Percentiles rank a stretch among this genome's conserved stretches.
Evolutionary conservation across 768 basidiomycete species (phyloP).

Genomic region (Tricholoma flavovirens): DNA sequence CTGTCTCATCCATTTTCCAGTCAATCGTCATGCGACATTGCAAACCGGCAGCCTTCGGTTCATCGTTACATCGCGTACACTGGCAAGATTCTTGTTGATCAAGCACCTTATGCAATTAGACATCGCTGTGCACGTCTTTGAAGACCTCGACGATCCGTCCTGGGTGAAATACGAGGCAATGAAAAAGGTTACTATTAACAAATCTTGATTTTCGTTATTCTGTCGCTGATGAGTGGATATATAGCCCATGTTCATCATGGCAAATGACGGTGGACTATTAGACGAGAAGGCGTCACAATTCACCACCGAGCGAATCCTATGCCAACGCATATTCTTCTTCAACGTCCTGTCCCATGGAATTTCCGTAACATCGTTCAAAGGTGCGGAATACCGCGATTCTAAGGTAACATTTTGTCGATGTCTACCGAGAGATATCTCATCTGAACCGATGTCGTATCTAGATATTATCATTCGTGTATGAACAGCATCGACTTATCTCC

Average conservation of each 20-base stretch:
- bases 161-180: constrained; percentile 43
- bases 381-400: constrained; percentile 54
- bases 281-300: constrained; percentile 2
- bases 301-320: constrained; percentile 26
- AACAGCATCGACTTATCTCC: constrained; percentile 19
- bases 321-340: constrained; percentile 46
- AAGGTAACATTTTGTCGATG: constrained; percentile 37
- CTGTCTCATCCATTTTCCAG: constrained; percentile 22
- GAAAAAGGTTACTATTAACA: constrained; percentile 30
- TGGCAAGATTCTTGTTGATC: constrained; percentile 49
- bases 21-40: constrained; percentile 36
- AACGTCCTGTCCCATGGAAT: constrained; percentile 43
- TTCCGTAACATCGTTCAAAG: constrained; percentile 45
- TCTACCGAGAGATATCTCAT: neutral
- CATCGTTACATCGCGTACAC: constrained; percentile 37
- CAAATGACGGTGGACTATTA: constrained; percentile 44
- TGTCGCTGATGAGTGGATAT: constrained; percentile 2
- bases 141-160: constrained; percentile 34
- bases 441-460: constrained; percentile 15
- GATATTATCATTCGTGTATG: constrained; percentile 58
- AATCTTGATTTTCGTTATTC: neutral
- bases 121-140: constrained; percentile 42
- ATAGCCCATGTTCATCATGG: constrained; percentile 65
- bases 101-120: constrained; percentile 40
- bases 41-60: constrained; percentile 31